Percentiles rank a stretch among this genome's conserved stretches.
Evolutionary conservation across 331 rosid genomes (phyloP).

Genomic region (Rhamnella rubrinervis): DNA sequence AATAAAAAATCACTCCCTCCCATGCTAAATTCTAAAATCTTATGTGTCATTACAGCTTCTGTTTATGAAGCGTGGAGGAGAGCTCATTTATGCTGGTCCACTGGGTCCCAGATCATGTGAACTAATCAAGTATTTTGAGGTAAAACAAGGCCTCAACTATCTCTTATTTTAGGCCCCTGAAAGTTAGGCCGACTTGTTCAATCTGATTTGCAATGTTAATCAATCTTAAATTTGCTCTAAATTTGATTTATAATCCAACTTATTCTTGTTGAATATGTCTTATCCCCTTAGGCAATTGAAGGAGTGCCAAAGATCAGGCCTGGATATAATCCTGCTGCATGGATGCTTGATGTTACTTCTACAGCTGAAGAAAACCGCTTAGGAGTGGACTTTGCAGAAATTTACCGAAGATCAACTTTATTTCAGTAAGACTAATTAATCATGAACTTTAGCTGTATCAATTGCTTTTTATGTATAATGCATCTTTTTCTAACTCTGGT

Average conservation of each 20-base stretch:
- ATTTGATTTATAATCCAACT: neutral
- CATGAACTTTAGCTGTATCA: constrained; percentile 14
- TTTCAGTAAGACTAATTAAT: constrained; percentile 56
- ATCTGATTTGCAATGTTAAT: too few species aligned
- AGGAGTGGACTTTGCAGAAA: constrained; percentile 90
- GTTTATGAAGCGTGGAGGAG: constrained; percentile 97
- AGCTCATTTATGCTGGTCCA: constrained; percentile 97
- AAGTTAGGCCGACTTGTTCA: too few species aligned
- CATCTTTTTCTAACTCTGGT: constrained; percentile 23
- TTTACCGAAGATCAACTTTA: constrained; percentile 76
- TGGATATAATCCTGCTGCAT: constrained; percentile 93
- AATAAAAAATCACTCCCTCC: too few species aligned
- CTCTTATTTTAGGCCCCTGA: too few species aligned
- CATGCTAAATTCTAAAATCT: constrained; percentile 10
- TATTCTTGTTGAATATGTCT: constrained; percentile 18
- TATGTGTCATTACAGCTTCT: constrained; percentile 65
- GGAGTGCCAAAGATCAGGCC: constrained; percentile 79
- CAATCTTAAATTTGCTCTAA: neutral
- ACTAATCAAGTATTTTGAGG: constrained; percentile 87
- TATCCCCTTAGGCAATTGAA: constrained; percentile 61
- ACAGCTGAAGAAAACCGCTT: constrained; percentile 77
- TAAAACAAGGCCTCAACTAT: constrained; percentile 28
- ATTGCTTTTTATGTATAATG: constrained; percentile 12
- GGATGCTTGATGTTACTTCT: constrained; percentile 98
- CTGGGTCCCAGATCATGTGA: constrained; percentile 90